Conservation (phyloP, 345 rosid species). For the Raphanus sativus region DNA sequence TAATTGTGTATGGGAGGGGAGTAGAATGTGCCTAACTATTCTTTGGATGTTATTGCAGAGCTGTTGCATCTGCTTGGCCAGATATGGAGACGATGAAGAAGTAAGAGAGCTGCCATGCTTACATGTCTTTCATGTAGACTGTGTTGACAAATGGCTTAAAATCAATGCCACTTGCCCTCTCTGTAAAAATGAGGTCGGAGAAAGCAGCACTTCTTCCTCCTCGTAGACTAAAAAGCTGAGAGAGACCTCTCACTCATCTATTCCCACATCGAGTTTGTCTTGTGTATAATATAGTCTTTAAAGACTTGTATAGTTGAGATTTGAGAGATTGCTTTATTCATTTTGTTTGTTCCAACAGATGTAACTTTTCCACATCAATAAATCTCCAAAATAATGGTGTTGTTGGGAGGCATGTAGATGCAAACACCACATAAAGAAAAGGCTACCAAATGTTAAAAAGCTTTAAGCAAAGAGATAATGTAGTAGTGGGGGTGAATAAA, state of each 20-base stretch:
- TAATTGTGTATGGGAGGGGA: not conserved
- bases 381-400: not conserved
- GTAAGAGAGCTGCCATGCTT: conserved; percentile 67
- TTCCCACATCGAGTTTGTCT: not conserved
- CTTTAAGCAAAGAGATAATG: not conserved
- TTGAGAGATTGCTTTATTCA: conserved; percentile 20
- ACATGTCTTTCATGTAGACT: conserved; percentile 68
- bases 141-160: conserved; percentile 79
- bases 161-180: conserved; percentile 79
- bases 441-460: not conserved
- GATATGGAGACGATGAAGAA: conserved; percentile 61
- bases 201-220: conserved; percentile 40
- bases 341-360: conserved; percentile 23
- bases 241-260: not conserved
- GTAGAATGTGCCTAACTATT: not conserved
- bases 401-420: not conserved
- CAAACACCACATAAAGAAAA: not conserved
- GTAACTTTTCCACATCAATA: conserved; percentile 21
- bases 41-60: conserved; percentile 43
- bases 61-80: conserved; percentile 73
- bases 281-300: conserved; percentile 2
- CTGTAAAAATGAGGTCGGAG: conserved; percentile 64
- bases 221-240: conserved; percentile 16
- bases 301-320: conserved; percentile 33
- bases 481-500: not conserved